phyloP scores from a whole-genome alignment of 768 basidiomycete genomes.

The Lentinula aciculospora region DNA sequence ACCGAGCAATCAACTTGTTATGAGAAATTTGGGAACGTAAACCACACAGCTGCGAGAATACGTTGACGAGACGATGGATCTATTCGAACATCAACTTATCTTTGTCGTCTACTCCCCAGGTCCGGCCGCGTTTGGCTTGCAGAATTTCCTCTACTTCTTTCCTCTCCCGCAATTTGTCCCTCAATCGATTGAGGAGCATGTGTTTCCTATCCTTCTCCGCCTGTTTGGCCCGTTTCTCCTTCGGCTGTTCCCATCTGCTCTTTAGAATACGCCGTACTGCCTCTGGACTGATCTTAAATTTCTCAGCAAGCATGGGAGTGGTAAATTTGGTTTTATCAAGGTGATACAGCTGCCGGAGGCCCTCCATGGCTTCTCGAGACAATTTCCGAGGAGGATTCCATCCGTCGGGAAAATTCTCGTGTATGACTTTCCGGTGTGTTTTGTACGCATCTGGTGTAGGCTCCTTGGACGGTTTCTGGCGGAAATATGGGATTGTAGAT shows the following conservation, averaged over 20 bases:
- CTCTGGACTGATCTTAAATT: slow-evolving; percentile 77
- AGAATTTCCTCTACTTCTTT: slow-evolving; percentile 27
- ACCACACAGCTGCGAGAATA: not conserved
- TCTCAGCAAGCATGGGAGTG: slow-evolving; percentile 64
- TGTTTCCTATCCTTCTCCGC: slow-evolving; percentile 44
- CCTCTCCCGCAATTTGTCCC: slow-evolving; percentile 40
- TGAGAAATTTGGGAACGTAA: not conserved
- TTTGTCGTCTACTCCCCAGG: slow-evolving; percentile 19
- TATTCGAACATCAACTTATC: slow-evolving; percentile 40
- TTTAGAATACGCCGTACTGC: slow-evolving; percentile 75
- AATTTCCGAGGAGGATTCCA: slow-evolving; percentile 81
- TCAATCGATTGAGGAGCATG: slow-evolving; percentile 30
- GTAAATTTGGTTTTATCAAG: slow-evolving; percentile 60
- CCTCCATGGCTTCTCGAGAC: slow-evolving; percentile 81
- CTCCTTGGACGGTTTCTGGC: slow-evolving; percentile 29
- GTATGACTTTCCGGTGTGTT: slow-evolving; percentile 45
- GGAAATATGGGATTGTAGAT: slow-evolving; percentile 27
- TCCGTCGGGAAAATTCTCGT: slow-evolving; percentile 52
- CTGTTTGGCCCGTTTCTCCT: slow-evolving; percentile 43
- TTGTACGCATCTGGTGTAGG: slow-evolving; percentile 45
- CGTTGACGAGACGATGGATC: not conserved
- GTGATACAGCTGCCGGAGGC: slow-evolving; percentile 60
- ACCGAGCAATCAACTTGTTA: not conserved
- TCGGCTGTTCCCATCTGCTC: slow-evolving; percentile 63
- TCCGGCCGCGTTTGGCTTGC: slow-evolving; percentile 17